A percentile compares a stretch with the other conserved stretches of the same genome.
Evolutionary conservation across 139 green algal species (phyloP).

Genomic region (Chlorella sp.): DNA sequence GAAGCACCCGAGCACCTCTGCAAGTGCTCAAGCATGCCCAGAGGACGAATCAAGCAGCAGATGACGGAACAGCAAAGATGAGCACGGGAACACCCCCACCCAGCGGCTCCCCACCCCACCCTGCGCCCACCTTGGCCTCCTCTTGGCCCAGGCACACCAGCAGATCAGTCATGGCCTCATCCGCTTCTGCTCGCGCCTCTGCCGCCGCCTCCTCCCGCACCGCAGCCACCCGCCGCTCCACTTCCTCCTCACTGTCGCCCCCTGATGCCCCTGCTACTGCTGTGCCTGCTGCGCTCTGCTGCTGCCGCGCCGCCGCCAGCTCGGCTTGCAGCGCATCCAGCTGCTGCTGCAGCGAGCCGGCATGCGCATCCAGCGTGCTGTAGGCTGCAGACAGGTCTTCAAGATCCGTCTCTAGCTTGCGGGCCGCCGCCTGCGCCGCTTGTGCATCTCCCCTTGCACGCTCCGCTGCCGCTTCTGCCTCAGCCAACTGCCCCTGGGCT

Average conservation of each 20-base stretch:
- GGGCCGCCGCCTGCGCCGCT: slow-evolving; percentile 30
- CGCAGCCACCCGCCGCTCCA: slow-evolving; percentile 21
- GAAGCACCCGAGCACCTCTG: no score
- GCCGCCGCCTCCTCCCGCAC: slow-evolving; percentile 38
- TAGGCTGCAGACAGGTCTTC: slow-evolving; percentile 74
- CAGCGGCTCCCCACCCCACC: not conserved
- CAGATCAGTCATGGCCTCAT: slow-evolving; percentile 82
- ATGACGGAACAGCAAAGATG: no score
- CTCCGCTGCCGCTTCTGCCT: slow-evolving; percentile 14
- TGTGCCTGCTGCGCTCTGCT: not conserved
- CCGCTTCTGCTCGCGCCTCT: slow-evolving; percentile 60
- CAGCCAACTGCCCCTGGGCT: slow-evolving; percentile 33
- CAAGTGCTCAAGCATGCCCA: no score
- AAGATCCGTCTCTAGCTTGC: slow-evolving; percentile 66
- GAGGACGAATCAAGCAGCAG: no score
- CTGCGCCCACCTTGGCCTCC: slow-evolving; percentile 44
- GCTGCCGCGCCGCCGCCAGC: not conserved
- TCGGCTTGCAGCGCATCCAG: slow-evolving; percentile 5
- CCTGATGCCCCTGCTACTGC: not conserved
- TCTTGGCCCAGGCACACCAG: slow-evolving; percentile 89
- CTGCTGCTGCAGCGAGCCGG: slow-evolving; percentile 65
- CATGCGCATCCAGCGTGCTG: slow-evolving; percentile 76
- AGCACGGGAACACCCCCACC: not conserved
- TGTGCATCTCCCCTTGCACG: not conserved
- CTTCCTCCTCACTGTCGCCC: not conserved